Base-by-base conservation (phyloP, 1,284 basidiomycete species). In the Erythrobasidium hasegawianum region DNA sequence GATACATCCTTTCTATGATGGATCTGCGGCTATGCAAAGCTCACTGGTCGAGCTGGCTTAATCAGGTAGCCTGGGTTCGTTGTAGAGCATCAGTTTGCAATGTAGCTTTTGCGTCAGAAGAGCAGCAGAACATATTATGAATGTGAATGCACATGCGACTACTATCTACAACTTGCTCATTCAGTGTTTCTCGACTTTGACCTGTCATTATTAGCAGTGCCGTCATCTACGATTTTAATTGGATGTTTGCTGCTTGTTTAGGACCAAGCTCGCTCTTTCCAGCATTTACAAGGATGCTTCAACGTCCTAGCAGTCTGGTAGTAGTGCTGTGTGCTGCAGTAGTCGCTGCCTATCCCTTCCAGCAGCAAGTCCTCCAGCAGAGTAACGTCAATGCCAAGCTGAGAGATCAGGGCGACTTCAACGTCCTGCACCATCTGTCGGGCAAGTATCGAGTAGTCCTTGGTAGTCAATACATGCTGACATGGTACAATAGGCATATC, bases 391-490 rank as follows among this genome's bases (percentile, higher is more conserved):
- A 22, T 24, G 11, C 16, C 13, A 60, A 20, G 16, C 16, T 14
- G 8, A 4, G 26, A n/a, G 22, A 64, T 14, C 16, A 26, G 8
- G n/a, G 11, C 41, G 62, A 65, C 16, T 65, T 40, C 39, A 65
- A 65, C 41, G 56, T 58, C 45, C 62, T 65, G 13, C 55, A 65
- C 33, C 62, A 65, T 39, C 41, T 65, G n/a, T 57, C 62, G n/a
- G 62, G 54, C 54, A 41, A 22, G 55, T 26, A 39, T 29, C 3
- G 50, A 13, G 11, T 11, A 14, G 47, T 13, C 20, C 10, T 50
- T 8, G 18, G 9, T 29, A 26, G 8, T n/a, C 27, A 56, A 20
- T 33, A 2, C 38, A 14, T 54, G 13, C 59, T 49, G 11, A 22
- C 50, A 9, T 43, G 33, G n/a, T 38, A 16, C 20, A 24, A 22